A percentile compares a stretch with the other conserved stretches of the same genome.
Evolutionary conservation across 129 eudicot species (phyloP).

Genomic region (Chrysanthemum lavandulifolium): DNA sequence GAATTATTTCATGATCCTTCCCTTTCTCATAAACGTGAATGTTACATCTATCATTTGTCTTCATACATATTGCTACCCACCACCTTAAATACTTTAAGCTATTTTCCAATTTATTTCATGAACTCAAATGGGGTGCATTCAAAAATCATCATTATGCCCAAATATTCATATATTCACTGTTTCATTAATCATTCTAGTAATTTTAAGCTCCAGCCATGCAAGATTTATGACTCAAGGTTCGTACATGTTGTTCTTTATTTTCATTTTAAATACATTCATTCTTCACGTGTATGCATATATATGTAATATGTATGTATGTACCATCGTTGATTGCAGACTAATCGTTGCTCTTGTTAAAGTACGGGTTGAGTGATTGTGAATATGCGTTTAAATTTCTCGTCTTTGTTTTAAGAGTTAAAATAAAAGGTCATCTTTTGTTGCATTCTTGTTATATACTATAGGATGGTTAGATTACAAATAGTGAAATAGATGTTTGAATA

Average conservation of each 20-base stretch:
- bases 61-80: background rate
- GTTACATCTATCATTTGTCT: slow-evolving; percentile 6
- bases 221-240: slow-evolving; percentile 19
- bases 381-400: background rate
- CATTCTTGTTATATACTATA: background rate
- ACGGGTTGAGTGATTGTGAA: background rate
- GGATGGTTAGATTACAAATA: background rate
- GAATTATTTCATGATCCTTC: slow-evolving; percentile 18
- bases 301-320: background rate
- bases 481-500: background rate
- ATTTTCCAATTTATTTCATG: background rate
- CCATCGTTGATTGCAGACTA: background rate
- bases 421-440: background rate
- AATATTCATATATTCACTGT: background rate
- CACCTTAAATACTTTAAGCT: background rate
- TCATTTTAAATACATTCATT: background rate
- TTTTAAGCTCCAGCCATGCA: slow-evolving; percentile 10
- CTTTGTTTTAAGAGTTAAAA: no score
- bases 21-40: slow-evolving; percentile 15
- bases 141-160: background rate
- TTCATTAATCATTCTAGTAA: slow-evolving; percentile 1
- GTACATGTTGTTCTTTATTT: background rate
- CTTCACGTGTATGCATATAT: background rate
- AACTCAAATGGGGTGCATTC: slow-evolving; percentile 13
- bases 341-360: background rate